A percentile compares a stretch with the other conserved stretches of the same genome.
phyloP scores from a whole-genome alignment of 352 stramenopile species.

The Pythium periplocum region DNA sequence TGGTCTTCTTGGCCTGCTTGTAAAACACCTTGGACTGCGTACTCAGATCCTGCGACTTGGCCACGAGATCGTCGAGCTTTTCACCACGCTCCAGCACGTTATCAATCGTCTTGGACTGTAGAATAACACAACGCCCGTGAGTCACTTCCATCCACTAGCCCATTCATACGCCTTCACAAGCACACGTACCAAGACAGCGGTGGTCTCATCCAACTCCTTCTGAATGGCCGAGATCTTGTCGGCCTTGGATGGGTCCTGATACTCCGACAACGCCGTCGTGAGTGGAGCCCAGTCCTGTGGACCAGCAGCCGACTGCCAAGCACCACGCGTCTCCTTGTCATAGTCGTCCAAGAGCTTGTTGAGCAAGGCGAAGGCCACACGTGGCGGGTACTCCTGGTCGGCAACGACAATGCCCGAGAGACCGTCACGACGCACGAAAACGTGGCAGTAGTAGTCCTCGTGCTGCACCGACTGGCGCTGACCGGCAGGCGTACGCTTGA shows the following conservation, averaged over 20 bases:
- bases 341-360: conserved; percentile 97
- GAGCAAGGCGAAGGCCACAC: conserved; percentile 97
- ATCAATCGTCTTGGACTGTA: conserved; percentile 98
- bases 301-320: conserved; percentile 52
- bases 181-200: conserved; percentile 87
- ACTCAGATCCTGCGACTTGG: conserved; percentile 97
- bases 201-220: conserved; percentile 99
- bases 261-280: conserved; percentile 93
- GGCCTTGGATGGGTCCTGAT: conserved; percentile 97
- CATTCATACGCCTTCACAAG: background rate
- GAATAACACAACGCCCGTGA: background rate
- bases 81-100: conserved; percentile 97
- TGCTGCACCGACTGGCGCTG: conserved; percentile 98
- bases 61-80: conserved; percentile 98
- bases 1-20: conserved; percentile 99
- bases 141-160: background rate
- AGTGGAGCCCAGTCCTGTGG: conserved; percentile 89
- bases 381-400: conserved; percentile 97
- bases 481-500: conserved; percentile 94
- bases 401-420: conserved; percentile 95
- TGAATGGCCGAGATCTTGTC: conserved; percentile 99
- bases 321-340: conserved; percentile 62
- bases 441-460: conserved; percentile 98
- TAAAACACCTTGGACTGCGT: conserved; percentile 99
- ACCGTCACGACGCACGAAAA: conserved; percentile 96